Conservation (phyloP, 305 asterid genomes). For the Solanum chacoense region DNA sequence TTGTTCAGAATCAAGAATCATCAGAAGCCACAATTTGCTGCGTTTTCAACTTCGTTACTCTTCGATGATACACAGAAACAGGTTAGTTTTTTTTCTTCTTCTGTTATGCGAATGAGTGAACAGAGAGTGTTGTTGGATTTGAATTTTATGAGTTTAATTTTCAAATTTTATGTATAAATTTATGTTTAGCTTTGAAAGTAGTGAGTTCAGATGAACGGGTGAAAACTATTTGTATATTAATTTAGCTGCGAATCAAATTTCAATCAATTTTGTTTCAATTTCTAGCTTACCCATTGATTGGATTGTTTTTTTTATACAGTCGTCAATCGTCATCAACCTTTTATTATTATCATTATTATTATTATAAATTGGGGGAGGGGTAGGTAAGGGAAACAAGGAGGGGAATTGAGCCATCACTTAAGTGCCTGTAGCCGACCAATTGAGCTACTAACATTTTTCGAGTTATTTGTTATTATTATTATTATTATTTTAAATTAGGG, state of each 20-base stretch:
- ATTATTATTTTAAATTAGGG: not conserved
- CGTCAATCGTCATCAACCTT: not conserved
- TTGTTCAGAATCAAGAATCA: slow-evolving; percentile 25
- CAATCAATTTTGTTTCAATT: not conserved
- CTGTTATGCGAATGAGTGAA: not conserved
- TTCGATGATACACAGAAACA: slow-evolving; percentile 83
- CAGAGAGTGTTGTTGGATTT: not conserved
- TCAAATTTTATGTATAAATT: not conserved
- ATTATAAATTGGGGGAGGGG: not conserved
- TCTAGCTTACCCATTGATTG: not conserved
- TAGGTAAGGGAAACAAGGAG: not conserved
- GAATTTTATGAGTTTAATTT: not conserved
- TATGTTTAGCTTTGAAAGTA: not conserved
- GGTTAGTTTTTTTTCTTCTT: slow-evolving; percentile 18
- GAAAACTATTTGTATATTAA: not conserved
- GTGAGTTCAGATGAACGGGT: not conserved
- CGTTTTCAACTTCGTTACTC: slow-evolving; percentile 62
- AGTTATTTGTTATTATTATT: not conserved
- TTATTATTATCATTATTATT: not conserved
- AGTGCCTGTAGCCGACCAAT: accelerated
- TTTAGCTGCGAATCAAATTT: not conserved
- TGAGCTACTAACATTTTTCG: not conserved
- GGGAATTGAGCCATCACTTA: not conserved
- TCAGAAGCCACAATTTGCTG: slow-evolving; percentile 22
- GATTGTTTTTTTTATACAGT: not conserved